Percentiles rank a stretch among this genome's conserved stretches.
Conservation (phyloP, 1,284 basidiomycete genomes). For the Boletus calvinii region DNA sequence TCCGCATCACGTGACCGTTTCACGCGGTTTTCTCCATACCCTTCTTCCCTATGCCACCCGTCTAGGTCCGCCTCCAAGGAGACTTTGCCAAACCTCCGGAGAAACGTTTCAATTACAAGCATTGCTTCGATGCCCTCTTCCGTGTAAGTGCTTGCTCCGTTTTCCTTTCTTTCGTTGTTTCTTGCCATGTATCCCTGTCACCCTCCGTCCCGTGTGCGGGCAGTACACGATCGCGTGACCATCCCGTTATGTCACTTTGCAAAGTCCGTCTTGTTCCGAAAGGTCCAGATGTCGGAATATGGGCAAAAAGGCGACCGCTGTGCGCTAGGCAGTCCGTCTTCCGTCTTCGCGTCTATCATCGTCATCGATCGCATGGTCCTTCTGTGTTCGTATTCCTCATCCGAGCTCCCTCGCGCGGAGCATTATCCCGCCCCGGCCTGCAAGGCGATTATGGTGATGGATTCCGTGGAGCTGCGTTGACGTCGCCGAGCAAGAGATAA, state of each 20-base stretch:
- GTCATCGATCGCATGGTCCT: background rate
- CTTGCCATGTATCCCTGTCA: slow-evolving; percentile 1
- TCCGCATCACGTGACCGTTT: slow-evolving; percentile 21
- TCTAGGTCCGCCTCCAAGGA: slow-evolving; percentile 67
- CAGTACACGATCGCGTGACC: background rate
- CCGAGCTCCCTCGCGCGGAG: background rate
- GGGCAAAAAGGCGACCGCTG: background rate
- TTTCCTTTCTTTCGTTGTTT: background rate
- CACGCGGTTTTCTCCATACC: background rate
- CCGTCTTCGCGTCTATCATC: background rate
- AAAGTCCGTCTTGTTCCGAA: slow-evolving; percentile 11
- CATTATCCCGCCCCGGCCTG: background rate
- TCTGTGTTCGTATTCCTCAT: background rate
- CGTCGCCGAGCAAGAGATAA: background rate
- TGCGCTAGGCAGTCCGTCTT: background rate
- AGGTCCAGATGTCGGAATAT: background rate
- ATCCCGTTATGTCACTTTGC: background rate
- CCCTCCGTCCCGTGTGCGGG: background rate
- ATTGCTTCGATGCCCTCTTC: slow-evolving; percentile 82
- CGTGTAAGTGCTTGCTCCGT: slow-evolving; percentile 46
- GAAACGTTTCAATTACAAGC: slow-evolving; percentile 84
- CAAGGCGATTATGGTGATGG: background rate
- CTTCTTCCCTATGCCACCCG: slow-evolving; percentile 33
- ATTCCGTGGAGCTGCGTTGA: background rate
- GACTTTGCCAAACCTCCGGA: slow-evolving; percentile 85